phyloP scores from a whole-genome alignment of 192 early-diverging fungal species.

The Backusella westeae region DNA sequence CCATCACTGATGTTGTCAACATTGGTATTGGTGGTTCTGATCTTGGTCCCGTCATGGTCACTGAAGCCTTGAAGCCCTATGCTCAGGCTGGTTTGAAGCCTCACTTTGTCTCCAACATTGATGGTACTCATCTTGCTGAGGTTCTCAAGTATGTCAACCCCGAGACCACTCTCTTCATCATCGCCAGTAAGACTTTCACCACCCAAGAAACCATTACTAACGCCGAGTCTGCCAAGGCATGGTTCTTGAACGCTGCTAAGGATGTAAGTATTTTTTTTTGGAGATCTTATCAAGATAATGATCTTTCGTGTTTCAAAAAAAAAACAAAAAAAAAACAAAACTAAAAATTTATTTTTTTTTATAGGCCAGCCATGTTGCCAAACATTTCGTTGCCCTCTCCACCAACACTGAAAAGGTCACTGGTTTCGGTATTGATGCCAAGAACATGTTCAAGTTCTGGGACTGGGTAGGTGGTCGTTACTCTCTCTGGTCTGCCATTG shows the following conservation, averaged over 20 bases:
- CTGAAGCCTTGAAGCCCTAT: constrained; percentile 97
- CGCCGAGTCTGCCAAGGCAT: constrained; percentile 87
- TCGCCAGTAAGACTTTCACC: constrained; percentile 98
- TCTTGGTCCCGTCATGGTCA: constrained; percentile 97
- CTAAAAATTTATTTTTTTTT: neutral
- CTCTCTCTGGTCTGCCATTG: constrained; percentile 99
- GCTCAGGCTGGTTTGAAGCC: constrained; percentile 72
- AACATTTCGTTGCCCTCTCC: constrained; percentile 98
- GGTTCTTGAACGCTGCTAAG: constrained; percentile 86
- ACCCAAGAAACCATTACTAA: constrained; percentile 99
- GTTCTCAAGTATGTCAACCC: constrained; percentile 82
- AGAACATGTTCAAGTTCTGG: constrained; percentile 99
- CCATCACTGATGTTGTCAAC: constrained; percentile 95
- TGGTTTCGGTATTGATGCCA: constrained; percentile 90
- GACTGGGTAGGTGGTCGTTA: constrained; percentile 99
- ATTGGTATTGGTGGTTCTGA: constrained; percentile 99
- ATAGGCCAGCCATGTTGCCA: constrained; percentile 83
- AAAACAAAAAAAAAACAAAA: neutral
- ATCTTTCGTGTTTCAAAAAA: neutral
- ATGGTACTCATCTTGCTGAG: constrained; percentile 97
- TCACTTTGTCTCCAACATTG: constrained; percentile 98
- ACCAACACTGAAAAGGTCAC: constrained; percentile 89
- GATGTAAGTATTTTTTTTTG: constrained; percentile 58
- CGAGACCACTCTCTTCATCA: constrained; percentile 90
- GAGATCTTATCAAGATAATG: neutral